Evolutionary conservation across 1,139 yeast genomes (phyloP), one percentile per base, ranked within the genome.

Genomic region (Taphrina confusa): DNA sequence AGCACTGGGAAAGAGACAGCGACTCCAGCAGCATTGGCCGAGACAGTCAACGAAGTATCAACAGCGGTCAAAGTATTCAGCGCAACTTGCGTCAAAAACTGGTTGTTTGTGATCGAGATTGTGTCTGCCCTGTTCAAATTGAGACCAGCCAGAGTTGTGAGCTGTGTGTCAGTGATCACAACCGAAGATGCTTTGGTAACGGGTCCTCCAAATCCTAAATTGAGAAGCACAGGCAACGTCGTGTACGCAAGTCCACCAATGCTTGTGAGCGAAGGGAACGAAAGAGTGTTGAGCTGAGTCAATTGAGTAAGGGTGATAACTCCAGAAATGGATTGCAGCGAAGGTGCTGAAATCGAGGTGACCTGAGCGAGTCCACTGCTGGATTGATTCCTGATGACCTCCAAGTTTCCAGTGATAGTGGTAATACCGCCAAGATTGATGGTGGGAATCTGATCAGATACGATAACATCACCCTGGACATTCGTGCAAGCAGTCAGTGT

Each of bases 21-120:
- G 68, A 91, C 87, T 65, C 81, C 76, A 65, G 83, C 84, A 71
- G 95, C 87, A 79, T 92, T 92, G 80, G 81, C 86, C 66, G 96
- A 82, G 72, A 92, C 83, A 69, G 85, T 83, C 71, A 92, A 78
- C 66, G 83, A 74, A 73, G 82, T 82, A 66, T 92, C 82, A 66
- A 90, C 95, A 66, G 84, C 76, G 74, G 82, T 75, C 74, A 92
- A 82, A 68, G 83, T 83, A 30, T 54, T 58, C 73, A 86, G 82
- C 69, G 86, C 80, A 65, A 87, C 76, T 66, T 87, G 94, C 68
- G 78, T 79, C 69, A 91, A 82, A 73, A 79, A 79, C 72, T 80
- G 80, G 80, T 85, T 85, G 85, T 92, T 92, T 89, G 90, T 91
- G 71, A 92, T 82, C 79, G 90, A 81, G 79, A 90, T 87, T 64